Conservation (phyloP, 257 asterid genomes). For the Solanum tarapatanum region DNA sequence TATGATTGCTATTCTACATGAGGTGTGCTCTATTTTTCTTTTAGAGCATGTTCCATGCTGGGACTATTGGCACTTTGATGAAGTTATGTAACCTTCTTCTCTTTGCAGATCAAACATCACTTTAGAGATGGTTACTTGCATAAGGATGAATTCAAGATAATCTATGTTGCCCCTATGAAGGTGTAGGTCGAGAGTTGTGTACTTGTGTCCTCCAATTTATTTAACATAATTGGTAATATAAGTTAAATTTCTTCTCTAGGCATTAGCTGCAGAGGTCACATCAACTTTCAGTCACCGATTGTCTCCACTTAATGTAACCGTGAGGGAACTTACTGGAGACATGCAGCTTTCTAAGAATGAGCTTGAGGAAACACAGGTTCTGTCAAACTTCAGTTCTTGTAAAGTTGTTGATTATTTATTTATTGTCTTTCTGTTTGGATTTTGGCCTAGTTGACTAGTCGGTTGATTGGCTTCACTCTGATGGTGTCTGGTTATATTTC, state of each 20-base stretch:
- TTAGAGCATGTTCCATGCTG: background rate
- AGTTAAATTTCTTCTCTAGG: slow-evolving; percentile 29
- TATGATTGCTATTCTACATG: slow-evolving; percentile 83
- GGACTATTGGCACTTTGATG: slow-evolving; percentile 6
- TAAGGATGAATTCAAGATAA: slow-evolving; percentile 92
- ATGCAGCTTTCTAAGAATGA: slow-evolving; percentile 94
- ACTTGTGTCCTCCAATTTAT: background rate
- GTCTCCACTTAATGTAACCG: slow-evolving; percentile 74
- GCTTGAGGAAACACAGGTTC: slow-evolving; percentile 92
- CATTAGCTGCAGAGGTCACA: slow-evolving; percentile 97
- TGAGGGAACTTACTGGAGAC: slow-evolving; percentile 97
- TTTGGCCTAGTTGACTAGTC: background rate
- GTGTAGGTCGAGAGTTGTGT: slow-evolving; percentile 21
- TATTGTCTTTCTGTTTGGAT: background rate
- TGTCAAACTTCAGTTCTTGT: slow-evolving; percentile 33
- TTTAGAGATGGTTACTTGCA: slow-evolving; percentile 92
- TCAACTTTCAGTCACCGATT: slow-evolving; percentile 84
- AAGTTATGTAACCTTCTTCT: background rate
- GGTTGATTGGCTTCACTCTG: background rate
- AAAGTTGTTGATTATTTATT: slow-evolving; percentile 2
- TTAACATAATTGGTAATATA: background rate
- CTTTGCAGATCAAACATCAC: slow-evolving; percentile 71
- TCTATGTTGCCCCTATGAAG: slow-evolving; percentile 99
- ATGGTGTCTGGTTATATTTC: slow-evolving; percentile 5
- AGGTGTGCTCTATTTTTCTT: slow-evolving; percentile 37